Evolutionary conservation across 208 protist species (phyloP), one percentile per base, ranked within the genome.

Genomic region (Leishmania guyanensis): DNA sequence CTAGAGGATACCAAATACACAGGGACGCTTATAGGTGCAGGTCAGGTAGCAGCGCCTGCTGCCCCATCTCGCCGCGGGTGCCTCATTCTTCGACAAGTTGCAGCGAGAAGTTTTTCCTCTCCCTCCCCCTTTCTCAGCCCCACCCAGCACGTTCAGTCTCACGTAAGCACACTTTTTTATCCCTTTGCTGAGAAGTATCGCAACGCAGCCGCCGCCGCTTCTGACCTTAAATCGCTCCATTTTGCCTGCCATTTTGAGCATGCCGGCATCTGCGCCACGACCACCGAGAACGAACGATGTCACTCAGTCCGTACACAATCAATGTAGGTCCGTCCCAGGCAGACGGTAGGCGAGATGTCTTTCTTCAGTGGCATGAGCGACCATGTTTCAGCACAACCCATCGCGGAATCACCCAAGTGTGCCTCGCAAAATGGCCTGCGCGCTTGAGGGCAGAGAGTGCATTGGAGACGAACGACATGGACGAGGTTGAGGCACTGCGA

Each of bases 261-360:
- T 22, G 22, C 46, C 2, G 2, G 5, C 39, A 22, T 50, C 16
- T 79, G 36, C n/a, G 5, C 51, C n/a, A 8, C 5, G 48, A 20
- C 9, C 10, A 53, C 51, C 16, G 51, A 29, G 20, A 51, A 65
- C 64, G 53, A 74, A 48, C 4, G 2, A 83, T 84, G 80, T n/a
- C 82, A 39, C 82, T 84, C 33, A 92, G 88, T 54, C 84, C 85
- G 17, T 95, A 91, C 83, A 93, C 91, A 0, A 94, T 96, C 53
- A 86, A 88, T 33, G 93, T 96, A 0, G 88, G 91, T 5, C 84
- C 86, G 1, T 87, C 84, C 51, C 66, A 86, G 50, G 54, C 77
- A 1, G 85, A 93, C 60, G 89, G 88, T 60, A 84, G 79, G 33
- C 93, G 93, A n/a, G 88, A 93, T 16, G 86, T 96, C 17, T 85